A percentile compares a stretch with the other conserved stretches of the same genome.
Conservation (phyloP, 768 basidiomycete genomes). For the Lanmaoa rubissima region DNA sequence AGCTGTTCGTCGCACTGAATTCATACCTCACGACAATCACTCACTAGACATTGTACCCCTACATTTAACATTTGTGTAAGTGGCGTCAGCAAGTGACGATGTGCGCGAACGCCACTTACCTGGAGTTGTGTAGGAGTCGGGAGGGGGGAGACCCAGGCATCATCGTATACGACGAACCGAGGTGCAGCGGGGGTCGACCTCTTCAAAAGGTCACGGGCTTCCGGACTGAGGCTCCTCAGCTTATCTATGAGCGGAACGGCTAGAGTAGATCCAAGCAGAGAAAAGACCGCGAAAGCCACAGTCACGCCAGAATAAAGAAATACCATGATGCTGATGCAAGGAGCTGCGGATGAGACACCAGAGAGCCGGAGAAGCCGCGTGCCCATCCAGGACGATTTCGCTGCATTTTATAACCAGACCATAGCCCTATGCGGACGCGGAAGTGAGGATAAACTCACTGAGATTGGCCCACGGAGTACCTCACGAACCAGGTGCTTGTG, state of each 20-base stretch:
- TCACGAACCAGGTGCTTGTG: neutral
- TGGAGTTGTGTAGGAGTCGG: slow-evolving; percentile 43
- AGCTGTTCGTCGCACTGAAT: neutral
- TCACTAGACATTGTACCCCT: slow-evolving; percentile 38
- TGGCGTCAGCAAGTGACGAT: neutral
- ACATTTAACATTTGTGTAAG: neutral
- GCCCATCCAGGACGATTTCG: neutral
- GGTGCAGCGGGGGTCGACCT: slow-evolving; percentile 40
- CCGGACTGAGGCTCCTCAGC: slow-evolving; percentile 15
- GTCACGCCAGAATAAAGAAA: neutral
- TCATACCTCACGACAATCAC: neutral
- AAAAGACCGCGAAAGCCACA: neutral
- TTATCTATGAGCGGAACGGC: slow-evolving; percentile 17
- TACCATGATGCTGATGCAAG: slow-evolving; percentile 6
- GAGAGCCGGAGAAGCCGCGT: neutral
- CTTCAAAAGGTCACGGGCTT: slow-evolving; percentile 19
- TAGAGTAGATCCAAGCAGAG: slow-evolving; percentile 3
- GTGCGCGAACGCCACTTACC: slow-evolving; percentile 26
- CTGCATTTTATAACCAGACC: slow-evolving; percentile 5
- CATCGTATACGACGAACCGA: slow-evolving; percentile 43
- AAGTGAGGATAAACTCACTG: neutral
- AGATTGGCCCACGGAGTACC: neutral
- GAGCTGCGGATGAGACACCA: neutral
- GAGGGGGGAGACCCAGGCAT: slow-evolving; percentile 40
- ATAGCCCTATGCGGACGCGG: neutral